Evolutionary conservation across 192 early-diverging fungal genomes (phyloP), one percentile per base, ranked within the genome.

Genomic region (Coemansia javaensis): DNA sequence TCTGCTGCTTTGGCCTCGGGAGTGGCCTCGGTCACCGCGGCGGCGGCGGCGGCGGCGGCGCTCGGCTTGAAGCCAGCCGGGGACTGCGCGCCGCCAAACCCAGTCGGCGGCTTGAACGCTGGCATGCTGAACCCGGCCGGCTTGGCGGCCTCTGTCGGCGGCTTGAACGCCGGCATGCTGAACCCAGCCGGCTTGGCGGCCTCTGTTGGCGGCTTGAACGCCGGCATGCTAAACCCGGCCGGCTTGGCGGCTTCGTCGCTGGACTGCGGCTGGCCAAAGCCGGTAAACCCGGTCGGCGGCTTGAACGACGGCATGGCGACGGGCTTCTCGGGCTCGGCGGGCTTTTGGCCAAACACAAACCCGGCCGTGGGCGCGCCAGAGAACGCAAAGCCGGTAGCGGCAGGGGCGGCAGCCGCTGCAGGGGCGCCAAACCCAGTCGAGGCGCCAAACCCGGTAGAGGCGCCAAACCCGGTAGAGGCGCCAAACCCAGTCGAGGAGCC

Each of bases 111-210:
- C 41, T 70, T 57, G 31, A 63, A 63, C n/a, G 67, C n/a, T 7
- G 52, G 17, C 52, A 63, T 59, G 34, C 45, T 50, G 21, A 58
- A 52, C 21, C 35, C 50, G 1, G 22, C 16, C 42, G 42, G 15
- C 27, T 2, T 1, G 14, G 13, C 27, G 3, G 42, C 33, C 25
- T 25, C 20, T 16, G 58, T 49, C 21, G 71, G 71, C 4, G 64
- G 64, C 40, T 75, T 62, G 41, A 67, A 66, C 20, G 64, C 20
- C 7, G 56, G 28, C 48, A 75, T 54, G 44, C 50, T 62, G 44
- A 63, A 56, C 16, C 42, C 47, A 3, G 43, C 43, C 28, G 30
- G 9, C 15, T 45, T 40, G 22, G 33, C 5, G 2, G 12, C 21
- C 3, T 37, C 59, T 3, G 27, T 34, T 6, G 48, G 28, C 17